Evolutionary conservation across 2,329 filamentous ascomycete species (phyloP), one percentile per base, ranked within the genome.

Genomic region (Aspergillus novoparasiticus): DNA sequence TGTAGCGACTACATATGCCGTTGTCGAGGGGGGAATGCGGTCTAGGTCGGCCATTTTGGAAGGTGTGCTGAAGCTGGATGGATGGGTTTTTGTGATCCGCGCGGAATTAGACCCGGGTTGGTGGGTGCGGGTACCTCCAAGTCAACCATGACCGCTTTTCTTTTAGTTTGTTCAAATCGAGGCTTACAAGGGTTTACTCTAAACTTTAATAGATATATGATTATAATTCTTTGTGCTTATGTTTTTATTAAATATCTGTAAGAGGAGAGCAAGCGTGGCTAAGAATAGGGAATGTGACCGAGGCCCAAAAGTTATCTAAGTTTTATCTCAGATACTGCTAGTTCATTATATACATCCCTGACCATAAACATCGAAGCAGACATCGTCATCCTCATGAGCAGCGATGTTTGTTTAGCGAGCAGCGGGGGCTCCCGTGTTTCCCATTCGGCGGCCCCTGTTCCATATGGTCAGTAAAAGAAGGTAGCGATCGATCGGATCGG

Each of bases 1-100:
- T 21, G 92, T 93, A 60, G 89, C 87, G 66, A 94, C 80, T 53
- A 93, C 82, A 62, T 93, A 83, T 64, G 87, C 85, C 16, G 81
- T 79, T 14, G 83, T 84, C 4, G 84, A 86, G 3, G 86, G 84
- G 16, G 84, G 79, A 28, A 79, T 62, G 39, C 75, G 76, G 39
- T 84, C 78, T 30, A 76, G 32, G 4, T 75, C 72, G 23, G 76
- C 68, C 76, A 78, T 79, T 63, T 61, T 73, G 57, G 19, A 39
- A 39, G 19, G 34, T 50, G 34, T 48, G 45, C 28, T 43, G 45
- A 23, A 43, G 26, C 46, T 55, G 45, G 30, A 51, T 39, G 51
- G 30, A 30, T 43, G 26, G 26, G 36, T 19, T 58, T 58, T 58
- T 46, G 30, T 36, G 41, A 26, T 48, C 39, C 34, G 8, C 30